Conservation (phyloP, 805 yeast species). For the Ascoidea asiatica region DNA sequence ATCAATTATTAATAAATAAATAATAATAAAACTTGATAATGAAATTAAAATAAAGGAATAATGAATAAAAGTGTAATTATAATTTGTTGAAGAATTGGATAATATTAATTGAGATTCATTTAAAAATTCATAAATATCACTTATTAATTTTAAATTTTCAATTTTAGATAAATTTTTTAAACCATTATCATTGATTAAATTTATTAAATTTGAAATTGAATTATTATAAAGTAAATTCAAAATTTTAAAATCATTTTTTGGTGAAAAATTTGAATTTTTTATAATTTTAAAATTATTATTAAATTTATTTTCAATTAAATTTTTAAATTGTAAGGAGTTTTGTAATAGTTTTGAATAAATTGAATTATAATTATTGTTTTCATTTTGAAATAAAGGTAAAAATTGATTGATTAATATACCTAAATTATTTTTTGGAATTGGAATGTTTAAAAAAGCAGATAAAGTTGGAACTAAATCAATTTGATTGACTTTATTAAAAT, state of each 20-base stretch:
- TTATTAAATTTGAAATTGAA: conserved; percentile 4
- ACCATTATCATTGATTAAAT: not conserved
- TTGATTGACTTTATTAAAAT: conserved; percentile 42
- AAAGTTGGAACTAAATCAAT: conserved; percentile 66
- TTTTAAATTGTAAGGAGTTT: conserved; percentile 44
- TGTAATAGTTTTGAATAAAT: conserved; percentile 24
- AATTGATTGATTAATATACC: conserved; percentile 58
- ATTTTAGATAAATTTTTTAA: not conserved
- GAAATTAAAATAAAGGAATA: no score
- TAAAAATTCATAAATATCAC: conserved; percentile 24
- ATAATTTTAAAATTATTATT: conserved; percentile 13
- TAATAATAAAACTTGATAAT: conserved; percentile 30
- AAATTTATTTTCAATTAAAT: conserved; percentile 29
- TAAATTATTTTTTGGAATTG: conserved; percentile 58
- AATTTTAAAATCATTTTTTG: conserved; percentile 5
- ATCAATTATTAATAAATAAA: conserved; percentile 13
- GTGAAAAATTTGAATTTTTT: conserved; percentile 3
- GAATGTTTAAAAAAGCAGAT: conserved; percentile 43
- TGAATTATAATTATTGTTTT: conserved; percentile 8
- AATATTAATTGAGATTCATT: conserved; percentile 32
- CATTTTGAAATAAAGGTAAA: conserved; percentile 33
- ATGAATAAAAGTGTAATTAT: conserved; percentile 41
- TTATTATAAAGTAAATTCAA: conserved; percentile 10
- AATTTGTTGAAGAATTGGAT: conserved; percentile 57
- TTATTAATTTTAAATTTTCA: conserved; percentile 5